Base-by-base conservation (phyloP, 495 filamentous ascomycete genomes). In the Lasiosphaeris hirsuta region DNA sequence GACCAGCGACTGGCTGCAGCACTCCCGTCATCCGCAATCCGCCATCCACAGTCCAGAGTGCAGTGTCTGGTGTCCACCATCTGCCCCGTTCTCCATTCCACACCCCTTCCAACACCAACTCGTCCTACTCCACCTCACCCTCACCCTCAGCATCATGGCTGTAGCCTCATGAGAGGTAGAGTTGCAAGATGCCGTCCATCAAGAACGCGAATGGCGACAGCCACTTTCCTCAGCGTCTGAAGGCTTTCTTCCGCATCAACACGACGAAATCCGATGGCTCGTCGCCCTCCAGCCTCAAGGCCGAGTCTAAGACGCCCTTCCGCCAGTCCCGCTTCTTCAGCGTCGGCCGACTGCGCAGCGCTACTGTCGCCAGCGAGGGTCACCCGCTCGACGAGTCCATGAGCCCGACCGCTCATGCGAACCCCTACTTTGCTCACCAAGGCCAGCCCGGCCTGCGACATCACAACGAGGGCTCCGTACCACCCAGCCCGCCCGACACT, bases 171-270 rank as follows among this genome's bases (percentile, higher is more conserved):
- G 69, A 72, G 54, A 51, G 52, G 36, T 35, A 58, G 40, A 46
- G 34, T 55, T 33, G 49, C 59, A 69, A 15, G 33, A 74, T 74
- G 72, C 72, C 71, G 60, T 74, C 71, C 23, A 69, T 60, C 43
- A 73, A 69, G 60, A 73, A 53, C 63, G 65, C 61, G 54, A 74
- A 75, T 61, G 77, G 72, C 68, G 71, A 75, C 53, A 72, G 69
- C 71, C 89, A 94, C 64, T 84, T 96, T 64, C 90, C 87, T 36
- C 88, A 92, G 69, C 92, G 87, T 71, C 84, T 98, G 72, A 95
- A 88, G 82, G 96, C 93, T 70, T 97, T 97, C 79, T 98, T 98
- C 79, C 90, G 94, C 65, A 96, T 97, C 76, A 96, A 89, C 72
- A 72, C 72, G 52, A 68, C 67, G 50, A 72, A 69, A 41, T 64